Base-by-base conservation (phyloP, 768 basidiomycete genomes). In the Pulveroboletus sp. region DNA sequence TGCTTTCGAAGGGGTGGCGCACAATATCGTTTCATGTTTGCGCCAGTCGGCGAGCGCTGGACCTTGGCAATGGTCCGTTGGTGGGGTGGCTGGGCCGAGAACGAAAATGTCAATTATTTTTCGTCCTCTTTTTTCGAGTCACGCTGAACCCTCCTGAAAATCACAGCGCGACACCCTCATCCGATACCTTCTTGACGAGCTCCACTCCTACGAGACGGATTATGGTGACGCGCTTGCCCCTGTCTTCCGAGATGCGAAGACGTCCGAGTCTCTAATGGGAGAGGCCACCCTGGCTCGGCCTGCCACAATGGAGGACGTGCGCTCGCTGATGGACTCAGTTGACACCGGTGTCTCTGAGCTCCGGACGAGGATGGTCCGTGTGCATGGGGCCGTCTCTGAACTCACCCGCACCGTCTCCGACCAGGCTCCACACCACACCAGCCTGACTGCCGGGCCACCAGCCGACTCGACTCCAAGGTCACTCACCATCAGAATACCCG, bases 1-100 rank as follows among this genome's bases (percentile, higher is more conserved):
- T 31, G 10, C 10, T 31, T 31, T 14, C 6, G 30, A 10, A 4
- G 30, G 4, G 30, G 30, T 10, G 30, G 30, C 14, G 30, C 30
- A 4, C 30, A 31, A 14, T 31, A 31, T 3, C 10, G 13, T 3
- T 31, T 31, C 30, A 31, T 31, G 30, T 31, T 31, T 31, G 30
- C 13, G 10, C 30, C 30, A 10, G 30, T 31, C 14, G 30, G 30
- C 1, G 4, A 48, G 31, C 11, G 17, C 20, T 48, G 47, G 47
- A 40, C 38, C 6, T 16, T 48, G 17, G 39, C 38, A 1, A 40
- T 19, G 23, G 46, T 47, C 11, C 30, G 30, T 11, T 47, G 47
- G 47, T 41, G 47, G 47, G 47, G 39, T 10, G 38, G 39, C 3
- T 48, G 47, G 47, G 47, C n/a, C 3, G 39, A 48, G 6, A 9